Evolutionary conservation across 352 stramenopile species (phyloP).

Genomic region (Albugo candida): DNA sequence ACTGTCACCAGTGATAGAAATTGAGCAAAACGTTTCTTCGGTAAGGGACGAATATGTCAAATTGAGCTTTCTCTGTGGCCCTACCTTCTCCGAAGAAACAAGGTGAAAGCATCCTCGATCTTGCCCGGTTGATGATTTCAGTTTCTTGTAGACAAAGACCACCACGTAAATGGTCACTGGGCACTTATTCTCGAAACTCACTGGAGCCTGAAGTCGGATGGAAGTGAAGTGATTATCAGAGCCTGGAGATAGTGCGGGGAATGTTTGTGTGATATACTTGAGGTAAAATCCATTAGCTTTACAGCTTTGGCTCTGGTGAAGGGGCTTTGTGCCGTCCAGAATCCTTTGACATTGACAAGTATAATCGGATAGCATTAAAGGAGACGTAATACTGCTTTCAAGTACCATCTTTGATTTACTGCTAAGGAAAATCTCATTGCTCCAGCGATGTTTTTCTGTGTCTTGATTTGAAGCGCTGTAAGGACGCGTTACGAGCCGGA

Average conservation of each 20-base stretch:
- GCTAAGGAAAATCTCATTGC: constrained; percentile 57
- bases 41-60: constrained; percentile 50
- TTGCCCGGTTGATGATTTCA: constrained; percentile 3
- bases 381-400: constrained; percentile 29
- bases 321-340: constrained; percentile 47
- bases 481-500: too few relatives aligned
- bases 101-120: constrained; percentile 61
- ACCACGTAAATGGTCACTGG: constrained; percentile 40
- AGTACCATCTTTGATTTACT: constrained; percentile 24
- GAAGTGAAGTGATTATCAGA: constrained; percentile 51
- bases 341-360: constrained; percentile 60
- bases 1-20: constrained; percentile 57
- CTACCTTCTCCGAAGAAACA: constrained; percentile 40
- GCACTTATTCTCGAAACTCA: constrained; percentile 68
- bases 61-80: constrained; percentile 22
- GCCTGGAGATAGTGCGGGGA: constrained; percentile 13
- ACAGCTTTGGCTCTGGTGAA: constrained; percentile 52
- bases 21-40: constrained; percentile 49
- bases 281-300: constrained; percentile 53
- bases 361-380: constrained; percentile 48
- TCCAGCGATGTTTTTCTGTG: constrained; percentile 47
- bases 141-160: constrained; percentile 64
- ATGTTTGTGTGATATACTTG: constrained; percentile 33
- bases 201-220: constrained; percentile 33
- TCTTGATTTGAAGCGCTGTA: background rate